Evolutionary conservation across 805 yeast species (phyloP).

Genomic region (Maudiozyma serrabonitensis): DNA sequence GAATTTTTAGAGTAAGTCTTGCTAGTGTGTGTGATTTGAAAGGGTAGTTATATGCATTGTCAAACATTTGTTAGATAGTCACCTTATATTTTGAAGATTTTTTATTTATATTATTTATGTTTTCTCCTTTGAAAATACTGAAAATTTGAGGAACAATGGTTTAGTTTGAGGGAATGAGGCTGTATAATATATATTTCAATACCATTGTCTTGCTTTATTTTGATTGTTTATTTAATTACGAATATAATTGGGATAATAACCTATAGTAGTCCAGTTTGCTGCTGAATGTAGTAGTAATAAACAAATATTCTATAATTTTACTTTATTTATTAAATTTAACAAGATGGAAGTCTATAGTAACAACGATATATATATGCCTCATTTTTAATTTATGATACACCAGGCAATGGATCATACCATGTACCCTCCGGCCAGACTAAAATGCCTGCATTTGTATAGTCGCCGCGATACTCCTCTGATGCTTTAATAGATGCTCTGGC

Average conservation of each 20-base stretch:
- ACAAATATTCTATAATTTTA: background rate
- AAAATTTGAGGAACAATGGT: too few species aligned
- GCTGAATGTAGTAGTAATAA: too few species aligned
- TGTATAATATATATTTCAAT: background rate
- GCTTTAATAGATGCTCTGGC: constrained; percentile 39
- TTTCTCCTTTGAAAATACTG: too few species aligned
- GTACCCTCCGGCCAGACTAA: constrained; percentile 52
- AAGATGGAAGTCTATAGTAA: background rate
- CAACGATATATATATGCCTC: background rate
- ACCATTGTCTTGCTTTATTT: background rate
- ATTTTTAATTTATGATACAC: constrained; percentile 33
- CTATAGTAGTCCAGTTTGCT: background rate
- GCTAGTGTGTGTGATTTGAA: too few species aligned
- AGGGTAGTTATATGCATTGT: too few species aligned
- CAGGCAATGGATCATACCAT: constrained; percentile 42
- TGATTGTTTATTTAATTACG: background rate
- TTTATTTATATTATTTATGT: too few species aligned
- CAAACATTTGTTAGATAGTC: too few species aligned
- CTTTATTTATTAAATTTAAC: background rate
- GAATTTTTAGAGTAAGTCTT: too few species aligned
- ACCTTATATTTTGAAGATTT: too few species aligned
- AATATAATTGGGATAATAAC: background rate
- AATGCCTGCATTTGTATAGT: constrained; percentile 55
- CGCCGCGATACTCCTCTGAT: constrained; percentile 38
- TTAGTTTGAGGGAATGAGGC: too few species aligned